Evolutionary conservation across 345 rosid species (phyloP).

Genomic region (Melaleuca alternifolia): DNA sequence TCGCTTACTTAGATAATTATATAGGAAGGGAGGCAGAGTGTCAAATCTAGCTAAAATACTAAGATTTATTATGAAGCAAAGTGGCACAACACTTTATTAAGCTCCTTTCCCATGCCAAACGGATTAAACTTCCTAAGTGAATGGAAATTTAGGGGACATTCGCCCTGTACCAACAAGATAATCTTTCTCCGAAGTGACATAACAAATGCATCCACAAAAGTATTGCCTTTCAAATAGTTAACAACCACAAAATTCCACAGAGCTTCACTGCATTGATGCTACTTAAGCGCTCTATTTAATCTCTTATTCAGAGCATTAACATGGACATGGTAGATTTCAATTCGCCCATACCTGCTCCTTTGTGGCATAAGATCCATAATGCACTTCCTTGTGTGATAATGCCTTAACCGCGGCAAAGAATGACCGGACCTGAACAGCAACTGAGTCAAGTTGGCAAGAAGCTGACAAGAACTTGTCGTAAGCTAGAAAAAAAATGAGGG

Average conservation of each 20-base stretch:
- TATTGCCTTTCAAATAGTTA: not conserved
- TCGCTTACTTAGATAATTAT: not conserved
- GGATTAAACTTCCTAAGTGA: not conserved
- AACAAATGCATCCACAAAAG: not conserved
- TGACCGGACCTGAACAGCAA: slow-evolving; percentile 29
- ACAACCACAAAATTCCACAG: not conserved
- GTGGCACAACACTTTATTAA: not conserved
- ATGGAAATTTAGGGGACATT: not conserved
- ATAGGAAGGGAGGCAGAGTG: not conserved
- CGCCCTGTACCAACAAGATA: not conserved
- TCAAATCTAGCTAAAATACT: not conserved
- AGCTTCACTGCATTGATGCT: not conserved
- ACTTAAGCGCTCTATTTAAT: not conserved
- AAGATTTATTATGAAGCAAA: not conserved
- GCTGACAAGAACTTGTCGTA: not conserved
- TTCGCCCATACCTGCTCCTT: slow-evolving; percentile 35
- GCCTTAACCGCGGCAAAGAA: slow-evolving; percentile 39
- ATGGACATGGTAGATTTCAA: not conserved
- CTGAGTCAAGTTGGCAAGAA: not conserved
- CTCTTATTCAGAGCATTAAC: not conserved
- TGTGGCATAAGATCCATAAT: slow-evolving; percentile 50
- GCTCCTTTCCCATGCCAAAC: not conserved
- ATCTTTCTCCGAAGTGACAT: not conserved
- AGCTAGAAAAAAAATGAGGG: not conserved
- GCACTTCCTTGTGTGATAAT: slow-evolving; percentile 41